A percentile compares a stretch with the other conserved stretches of the same genome.
These are phyloP conservation scores for Cadophora sp. DNA, from an alignment of 2,329 filamentous ascomycete genomes.

Conservation along the genomic window DNA sequence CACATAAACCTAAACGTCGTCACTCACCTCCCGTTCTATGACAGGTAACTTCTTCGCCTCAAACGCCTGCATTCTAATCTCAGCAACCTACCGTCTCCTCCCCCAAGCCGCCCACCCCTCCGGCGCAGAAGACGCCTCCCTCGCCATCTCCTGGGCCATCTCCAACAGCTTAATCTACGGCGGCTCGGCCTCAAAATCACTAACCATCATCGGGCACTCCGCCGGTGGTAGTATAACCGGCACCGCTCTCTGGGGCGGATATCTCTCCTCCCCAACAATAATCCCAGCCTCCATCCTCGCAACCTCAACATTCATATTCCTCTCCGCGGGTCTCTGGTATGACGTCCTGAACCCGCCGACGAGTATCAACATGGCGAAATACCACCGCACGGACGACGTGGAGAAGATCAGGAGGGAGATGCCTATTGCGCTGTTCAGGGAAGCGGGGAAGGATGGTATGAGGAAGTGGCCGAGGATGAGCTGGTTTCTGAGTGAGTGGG, in stretches of 20 bases:
- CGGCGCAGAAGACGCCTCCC: conserved; percentile 12
- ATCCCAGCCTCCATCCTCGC: background rate
- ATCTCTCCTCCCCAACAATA: background rate
- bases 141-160: background rate
- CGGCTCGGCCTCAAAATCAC: background rate
- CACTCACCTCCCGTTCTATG: background rate
- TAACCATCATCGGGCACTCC: background rate
- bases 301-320: conserved; percentile 5
- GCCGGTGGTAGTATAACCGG: background rate
- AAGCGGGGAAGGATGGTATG: background rate
- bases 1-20: too few species aligned
- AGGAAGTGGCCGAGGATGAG: background rate
- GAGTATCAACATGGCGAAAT: conserved; percentile 11
- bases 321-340: conserved; percentile 13
- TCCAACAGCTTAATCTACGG: background rate
- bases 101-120: conserved; percentile 3
- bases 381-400: conserved; percentile 1
- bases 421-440: background rate
- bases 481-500: conserved; percentile 7
- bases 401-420: conserved; percentile 8
- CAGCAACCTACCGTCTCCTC: conserved; percentile 16
- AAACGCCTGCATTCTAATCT: conserved; percentile 3
- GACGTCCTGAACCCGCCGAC: background rate
- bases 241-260: background rate
- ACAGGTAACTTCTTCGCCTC: conserved; percentile 19